phyloP scores from a whole-genome alignment of 805 yeast genomes.

The Torulaspora maleeae region DNA sequence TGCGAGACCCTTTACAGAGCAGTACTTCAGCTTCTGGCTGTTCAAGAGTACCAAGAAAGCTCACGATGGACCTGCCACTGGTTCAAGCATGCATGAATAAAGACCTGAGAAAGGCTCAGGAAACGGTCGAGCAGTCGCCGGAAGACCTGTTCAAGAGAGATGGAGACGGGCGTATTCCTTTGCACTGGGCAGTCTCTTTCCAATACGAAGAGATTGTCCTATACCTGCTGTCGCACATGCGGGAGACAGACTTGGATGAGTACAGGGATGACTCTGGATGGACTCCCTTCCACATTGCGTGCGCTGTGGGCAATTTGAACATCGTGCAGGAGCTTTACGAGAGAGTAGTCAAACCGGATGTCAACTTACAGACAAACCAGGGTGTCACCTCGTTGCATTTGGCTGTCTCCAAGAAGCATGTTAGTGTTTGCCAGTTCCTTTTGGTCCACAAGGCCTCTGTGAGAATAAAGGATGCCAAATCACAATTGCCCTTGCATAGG shows the following conservation, averaged over 20 bases:
- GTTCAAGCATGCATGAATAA: constrained; percentile 68
- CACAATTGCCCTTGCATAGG: constrained; percentile 67
- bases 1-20: too few relatives aligned
- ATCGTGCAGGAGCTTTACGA: constrained; percentile 49
- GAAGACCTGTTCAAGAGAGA: constrained; percentile 48
- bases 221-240: constrained; percentile 37
- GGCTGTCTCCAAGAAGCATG: constrained; percentile 67
- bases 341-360: constrained; percentile 51
- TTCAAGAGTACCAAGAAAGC: neutral
- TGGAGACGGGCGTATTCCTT: constrained; percentile 70
- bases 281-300: constrained; percentile 83
- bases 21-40: too few relatives aligned
- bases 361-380: constrained; percentile 54
- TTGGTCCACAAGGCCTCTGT: constrained; percentile 57
- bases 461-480: constrained; percentile 60
- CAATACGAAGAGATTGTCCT: constrained; percentile 49
- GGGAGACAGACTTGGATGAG: constrained; percentile 58
- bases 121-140: constrained; percentile 48
- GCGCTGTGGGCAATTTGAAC: constrained; percentile 61
- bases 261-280: constrained; percentile 72
- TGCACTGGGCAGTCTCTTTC: constrained; percentile 84
- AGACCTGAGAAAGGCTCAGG: constrained; percentile 47
- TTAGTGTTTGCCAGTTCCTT: constrained; percentile 49
- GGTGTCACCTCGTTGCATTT: constrained; percentile 75
- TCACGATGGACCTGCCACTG: constrained; percentile 29